Evolutionary conservation across 2,329 filamentous ascomycete genomes (phyloP), one percentile per base, ranked within the genome.

Genomic region (Thermomyces lanuginosus): DNA sequence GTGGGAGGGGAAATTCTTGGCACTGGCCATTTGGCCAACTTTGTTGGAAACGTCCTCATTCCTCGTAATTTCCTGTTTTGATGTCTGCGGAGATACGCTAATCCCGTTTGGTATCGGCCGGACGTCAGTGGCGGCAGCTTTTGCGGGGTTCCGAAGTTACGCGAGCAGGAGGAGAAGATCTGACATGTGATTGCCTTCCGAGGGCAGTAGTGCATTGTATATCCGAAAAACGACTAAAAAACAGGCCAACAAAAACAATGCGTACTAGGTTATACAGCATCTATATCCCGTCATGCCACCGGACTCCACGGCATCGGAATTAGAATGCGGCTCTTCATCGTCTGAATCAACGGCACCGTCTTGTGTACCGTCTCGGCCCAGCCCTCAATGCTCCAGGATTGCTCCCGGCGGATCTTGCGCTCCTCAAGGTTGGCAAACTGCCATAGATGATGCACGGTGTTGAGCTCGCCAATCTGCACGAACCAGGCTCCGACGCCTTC

Each of bases 401-500:
- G 73, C 64, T 98, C 89, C 38, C 89, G 71, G 39, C 83, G 71
- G 18, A 79, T 61, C 54, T 91, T 89, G 38, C 89, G 73, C 60
- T 95, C 89, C 56, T 95, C 84, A 34, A 98, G 58, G 53, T 98
- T 81, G 41, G 86, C 84, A 61, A 95, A 98, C 51, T 98, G 89
- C 89, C 89, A 98, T 12, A 98, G 66, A 51, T 95, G 86, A 54
- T 98, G 84, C 17, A 98, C 89, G 0, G 83, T 93, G 61, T 98
- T 98, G 36, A 98, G 65, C 28, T 93, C 86, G 34, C 89, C 89
- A 44, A 98, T 86, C 60, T 98, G 89, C 21, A 93, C 86, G 45
- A 98, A 98, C 89, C 89, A 98, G 5, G 89, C 89, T 16, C 86
- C 84, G 1, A 92, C 84, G 8, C 89, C 89, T 56, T 98, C 89